Base-by-base conservation (phyloP, 2,329 filamentous ascomycete species). In the Sordariomycetes sp. region DNA sequence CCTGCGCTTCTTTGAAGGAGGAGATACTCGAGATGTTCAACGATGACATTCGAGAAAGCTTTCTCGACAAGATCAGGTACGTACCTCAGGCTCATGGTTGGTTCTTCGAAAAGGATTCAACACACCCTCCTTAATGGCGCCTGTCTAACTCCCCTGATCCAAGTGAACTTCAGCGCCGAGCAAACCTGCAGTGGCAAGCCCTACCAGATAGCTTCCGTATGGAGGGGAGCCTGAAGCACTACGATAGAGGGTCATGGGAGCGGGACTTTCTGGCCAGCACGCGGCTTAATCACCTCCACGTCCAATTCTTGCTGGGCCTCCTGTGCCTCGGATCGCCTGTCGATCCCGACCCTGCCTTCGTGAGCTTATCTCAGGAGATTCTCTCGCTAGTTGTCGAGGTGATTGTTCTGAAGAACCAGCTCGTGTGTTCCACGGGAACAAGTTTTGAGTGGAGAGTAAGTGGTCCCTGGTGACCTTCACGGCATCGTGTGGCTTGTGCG, bases 381-480 rank as follows among this genome's bases (percentile, higher is more conserved):
- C 59, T 63, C 3, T 61, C 61, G 12, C 22, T 60, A 25, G 59
- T 58, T 6, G 59, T 62, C 1, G 61, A 63, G 40, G 58, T 56
- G 6, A 59, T 63, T n/a, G 61, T 63, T 28, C 55, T 62, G 12
- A 58, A 59, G 3, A 59, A 60, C 34, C 59, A 52, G 3, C 51
- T 62, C 2, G 60, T 62, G 12, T 62, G 62, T 40, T 60, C 62
- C 8, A 20, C 43, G 4, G 62, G 62, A 1, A 58, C 59, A 2
- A 58, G 46, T 16, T 53, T 63, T 2, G 58, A 62, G n/a, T 63
- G 62, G 62, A 63, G 61, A 59, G 62, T 59, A 53, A 53, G 60
- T 40, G 10, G 37, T 14, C 4, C 4, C 37, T 3, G 18, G 37
- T 11, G 37, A 40, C 3, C 10, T 4, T 40, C 10, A 11, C 18